Evolutionary conservation across 768 basidiomycete species (phyloP).

Genomic region (Pisolithus microcarpus): DNA sequence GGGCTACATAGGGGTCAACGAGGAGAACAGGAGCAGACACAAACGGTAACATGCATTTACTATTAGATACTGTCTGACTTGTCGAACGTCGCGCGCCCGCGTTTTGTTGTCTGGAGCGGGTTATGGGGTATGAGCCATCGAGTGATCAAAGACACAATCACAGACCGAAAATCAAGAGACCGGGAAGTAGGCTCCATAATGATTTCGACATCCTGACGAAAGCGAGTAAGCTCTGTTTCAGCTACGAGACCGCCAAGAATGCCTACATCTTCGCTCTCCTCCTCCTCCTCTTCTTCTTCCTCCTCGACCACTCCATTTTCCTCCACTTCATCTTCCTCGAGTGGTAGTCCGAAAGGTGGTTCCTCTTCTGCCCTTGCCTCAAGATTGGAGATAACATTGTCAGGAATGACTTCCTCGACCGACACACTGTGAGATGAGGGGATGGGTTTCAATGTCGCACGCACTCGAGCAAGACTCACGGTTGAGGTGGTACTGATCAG

Average conservation of each 20-base stretch:
- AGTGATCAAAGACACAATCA: slow-evolving; percentile 1
- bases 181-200: slow-evolving; percentile 76
- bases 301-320: slow-evolving; percentile 4
- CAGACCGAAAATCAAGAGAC: slow-evolving; percentile 69
- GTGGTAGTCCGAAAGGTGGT: slow-evolving; percentile 24
- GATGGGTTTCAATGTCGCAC: slow-evolving; percentile 17
- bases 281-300: slow-evolving; percentile 34
- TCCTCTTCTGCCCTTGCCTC: slow-evolving; percentile 40
- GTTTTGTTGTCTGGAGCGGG: slow-evolving; percentile 28
- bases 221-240: slow-evolving; percentile 3
- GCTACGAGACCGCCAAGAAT: not conserved
- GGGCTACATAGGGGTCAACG: slow-evolving; percentile 16
- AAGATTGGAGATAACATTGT: slow-evolving; percentile 48
- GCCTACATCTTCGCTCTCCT: slow-evolving; percentile 42
- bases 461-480: slow-evolving; percentile 44
- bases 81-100: slow-evolving; percentile 28
- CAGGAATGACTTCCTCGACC: slow-evolving; percentile 35
- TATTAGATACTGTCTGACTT: slow-evolving; percentile 17
- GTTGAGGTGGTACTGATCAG: slow-evolving; percentile 45
- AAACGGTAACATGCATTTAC: slow-evolving; percentile 20
- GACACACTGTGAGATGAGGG: slow-evolving; percentile 26
- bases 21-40: not conserved
- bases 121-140: slow-evolving; percentile 1
- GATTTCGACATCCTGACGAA: slow-evolving; percentile 73
- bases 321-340: slow-evolving; percentile 32